These are phyloP conservation scores for Tripterygium wilfordii DNA, from an alignment of 177 flowering plant genomes.

Conservation along the genomic window DNA sequence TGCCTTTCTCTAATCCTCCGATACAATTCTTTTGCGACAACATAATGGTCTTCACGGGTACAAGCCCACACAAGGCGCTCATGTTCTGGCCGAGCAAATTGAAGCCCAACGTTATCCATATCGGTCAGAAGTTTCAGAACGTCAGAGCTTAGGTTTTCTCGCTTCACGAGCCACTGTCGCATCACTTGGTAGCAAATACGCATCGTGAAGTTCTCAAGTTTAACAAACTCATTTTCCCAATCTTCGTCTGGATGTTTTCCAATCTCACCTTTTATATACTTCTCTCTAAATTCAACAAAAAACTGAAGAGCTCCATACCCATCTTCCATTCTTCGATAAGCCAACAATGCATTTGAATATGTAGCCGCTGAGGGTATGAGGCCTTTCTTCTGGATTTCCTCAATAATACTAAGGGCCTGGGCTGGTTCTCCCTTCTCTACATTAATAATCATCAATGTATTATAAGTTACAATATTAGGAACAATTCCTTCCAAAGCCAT, in stretches of 20 bases:
- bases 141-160: slow-evolving; percentile 29
- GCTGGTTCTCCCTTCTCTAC: slow-evolving; percentile 48
- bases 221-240: slow-evolving; percentile 62
- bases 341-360: slow-evolving; percentile 75
- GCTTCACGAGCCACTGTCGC: slow-evolving; percentile 76
- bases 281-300: slow-evolving; percentile 50
- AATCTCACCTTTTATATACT: slow-evolving; percentile 54
- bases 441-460: slow-evolving; percentile 68
- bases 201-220: slow-evolving; percentile 56
- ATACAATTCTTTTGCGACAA: slow-evolving; percentile 77
- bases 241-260: slow-evolving; percentile 34
- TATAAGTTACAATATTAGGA: slow-evolving; percentile 82
- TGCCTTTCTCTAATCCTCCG: slow-evolving; percentile 56
- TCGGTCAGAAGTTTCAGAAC: slow-evolving; percentile 63
- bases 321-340: slow-evolving; percentile 72
- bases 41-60: slow-evolving; percentile 59
- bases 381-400: slow-evolving; percentile 52
- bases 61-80: slow-evolving; percentile 94
- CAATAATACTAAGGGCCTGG: slow-evolving; percentile 57
- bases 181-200: slow-evolving; percentile 82
- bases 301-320: slow-evolving; percentile 75
- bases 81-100: slow-evolving; percentile 41
- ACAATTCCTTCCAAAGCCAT: slow-evolving; percentile 55
- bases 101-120: slow-evolving; percentile 64
- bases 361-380: slow-evolving; percentile 66